Evolutionary conservation across 768 basidiomycete species (phyloP), one percentile per base, ranked within the genome.

Genomic region (Heimioporus sp.): DNA sequence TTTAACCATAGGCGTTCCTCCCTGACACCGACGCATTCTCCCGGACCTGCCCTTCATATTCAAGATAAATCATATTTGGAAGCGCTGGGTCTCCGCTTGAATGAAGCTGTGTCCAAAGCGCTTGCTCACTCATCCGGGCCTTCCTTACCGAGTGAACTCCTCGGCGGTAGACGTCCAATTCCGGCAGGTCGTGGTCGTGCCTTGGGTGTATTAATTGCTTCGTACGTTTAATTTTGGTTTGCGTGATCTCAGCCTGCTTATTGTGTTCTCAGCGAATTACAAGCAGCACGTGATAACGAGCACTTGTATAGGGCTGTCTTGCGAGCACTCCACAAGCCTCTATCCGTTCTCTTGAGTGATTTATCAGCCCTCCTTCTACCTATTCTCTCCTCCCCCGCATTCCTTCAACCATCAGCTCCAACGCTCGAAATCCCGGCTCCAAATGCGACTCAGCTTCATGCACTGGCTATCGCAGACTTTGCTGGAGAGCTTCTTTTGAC

Each of bases 21-120:
- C 13, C 50, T 63, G 30, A 68, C 76, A 0, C 57, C 58, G 16
- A 59, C 71, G 5, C 56, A 69, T 15, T 62, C 73, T 4, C 57
- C 72, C 1, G 61, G 60, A 43, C 62, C 74, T 4, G 64, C 75
- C 4, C 73, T 80, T 9, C 77, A 85, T 31, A 70, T 85, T 30
- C 89, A 89, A 58, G 89, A 91, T 66, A 87, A 86, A 50, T 87
- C 87, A 12, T 92, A 90, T 69, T 75, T 91, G 48, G 86, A 90
- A 64, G 80, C 83, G 52, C 79, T 92, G 41, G 78, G 84, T 58
- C 74, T 90, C 49, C 90, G 86, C 64, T 74, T 92, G 41, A 90
- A 85, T 62, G 90, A 92, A 67, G 88, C 86, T 0, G 87, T 90
- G 13, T 86, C 87, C 49, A 88, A 80, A 69, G 85, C 88, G 4